Evolutionary conservation across 805 yeast genomes (phyloP), one percentile per base, ranked within the genome.

Genomic region (Dipodascopsis tothii): DNA sequence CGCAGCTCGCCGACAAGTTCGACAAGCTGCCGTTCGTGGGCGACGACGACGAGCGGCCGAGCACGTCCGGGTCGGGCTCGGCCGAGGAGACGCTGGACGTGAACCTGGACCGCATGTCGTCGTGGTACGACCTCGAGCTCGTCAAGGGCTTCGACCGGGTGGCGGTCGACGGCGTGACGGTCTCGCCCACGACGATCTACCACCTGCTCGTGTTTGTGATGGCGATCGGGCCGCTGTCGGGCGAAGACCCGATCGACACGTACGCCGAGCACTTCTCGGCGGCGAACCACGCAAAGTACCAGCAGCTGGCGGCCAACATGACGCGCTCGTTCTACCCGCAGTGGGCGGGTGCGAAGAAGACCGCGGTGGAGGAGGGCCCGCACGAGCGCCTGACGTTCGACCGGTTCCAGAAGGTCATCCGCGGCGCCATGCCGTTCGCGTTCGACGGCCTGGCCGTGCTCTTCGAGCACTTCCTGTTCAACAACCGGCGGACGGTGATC

Each of bases 191-290:
- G 0, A 68, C 67, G 4, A 45, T 81, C 25, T 60, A 66, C 2
- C 64, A 65, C 3, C 37, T 81, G 2, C 40, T 81, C 7, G 65
- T 80, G 0, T 72, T 81, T 46, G 46, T 73, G 18, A 62, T 82
- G 25, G 50, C 74, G 0, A 54, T 77, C 2, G 61, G 69, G 1
- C 66, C 74, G 6, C 52, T 69, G 51, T 60, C 61, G 57, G 66
- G 58, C 40, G 56, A 45, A 37, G 60, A 66, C 63, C 68, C 68
- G 44, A 48, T 60, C 28, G 48, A 45, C 25, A 54, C 50, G 14
- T 55, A 60, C 33, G 46, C 50, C 1, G 48, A 53, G 2, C 56
- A 54, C 37, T 59, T 65, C 33, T 41, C 49, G 2, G 51, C 50
- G 2, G 34, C 50, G 0, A 55, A 64, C 3, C 74, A 80, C 75